phyloP scores from a whole-genome alignment of 305 asterid species.

The Salvia sclarea region DNA sequence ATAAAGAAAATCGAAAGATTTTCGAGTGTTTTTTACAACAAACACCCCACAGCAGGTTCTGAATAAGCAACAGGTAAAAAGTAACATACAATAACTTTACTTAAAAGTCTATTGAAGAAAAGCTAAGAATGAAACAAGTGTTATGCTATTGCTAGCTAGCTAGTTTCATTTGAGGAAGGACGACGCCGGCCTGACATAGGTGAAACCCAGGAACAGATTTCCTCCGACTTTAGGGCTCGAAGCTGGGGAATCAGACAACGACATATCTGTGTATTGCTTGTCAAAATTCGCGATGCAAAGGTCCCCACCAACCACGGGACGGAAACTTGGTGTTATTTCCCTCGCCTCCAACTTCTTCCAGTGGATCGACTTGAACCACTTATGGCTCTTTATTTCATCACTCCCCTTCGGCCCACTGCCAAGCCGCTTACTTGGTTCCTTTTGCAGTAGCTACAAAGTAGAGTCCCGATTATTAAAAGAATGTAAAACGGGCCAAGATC shows the following conservation, averaged over 20 bases:
- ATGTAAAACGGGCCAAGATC: neutral
- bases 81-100: neutral
- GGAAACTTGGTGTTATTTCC: constrained; percentile 56
- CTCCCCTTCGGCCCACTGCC: constrained; percentile 62
- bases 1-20: neutral
- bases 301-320: constrained; percentile 59
- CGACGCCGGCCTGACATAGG: constrained; percentile 58
- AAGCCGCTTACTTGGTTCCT: constrained; percentile 59
- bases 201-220: constrained; percentile 51
- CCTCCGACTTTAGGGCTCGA: constrained; percentile 55
- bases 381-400: constrained; percentile 62
- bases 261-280: constrained; percentile 61
- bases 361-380: constrained; percentile 66
- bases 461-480: neutral
- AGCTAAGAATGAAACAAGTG: neutral
- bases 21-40: neutral
- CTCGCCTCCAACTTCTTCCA: constrained; percentile 67
- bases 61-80: neutral
- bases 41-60: neutral
- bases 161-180: constrained; percentile 45
- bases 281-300: constrained; percentile 76
- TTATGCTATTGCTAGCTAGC: too few species aligned
- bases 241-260: constrained; percentile 61
- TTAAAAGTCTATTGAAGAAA: neutral
- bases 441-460: constrained; percentile 47